phyloP scores from a whole-genome alignment of 306 rosid species.

The Erythrophleum fordii region DNA sequence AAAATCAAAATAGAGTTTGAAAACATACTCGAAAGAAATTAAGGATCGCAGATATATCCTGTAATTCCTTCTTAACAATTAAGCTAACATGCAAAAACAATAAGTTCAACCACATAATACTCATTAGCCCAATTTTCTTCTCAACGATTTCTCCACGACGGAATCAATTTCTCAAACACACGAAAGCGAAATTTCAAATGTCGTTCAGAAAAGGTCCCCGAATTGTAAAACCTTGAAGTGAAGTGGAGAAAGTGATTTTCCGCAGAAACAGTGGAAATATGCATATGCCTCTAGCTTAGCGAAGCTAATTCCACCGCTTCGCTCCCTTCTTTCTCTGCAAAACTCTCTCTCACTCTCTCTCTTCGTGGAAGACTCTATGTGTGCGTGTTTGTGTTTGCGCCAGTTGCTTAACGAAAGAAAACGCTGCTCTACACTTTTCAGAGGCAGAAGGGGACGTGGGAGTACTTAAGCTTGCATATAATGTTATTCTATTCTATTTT shows the following conservation, averaged over 20 bases:
- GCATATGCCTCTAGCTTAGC: slow-evolving; percentile 28
- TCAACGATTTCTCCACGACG: background rate
- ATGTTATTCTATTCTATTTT: too few species aligned
- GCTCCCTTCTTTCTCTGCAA: background rate
- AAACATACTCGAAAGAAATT: background rate
- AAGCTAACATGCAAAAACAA: background rate
- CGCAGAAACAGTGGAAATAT: background rate
- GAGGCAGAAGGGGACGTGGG: slow-evolving; percentile 11
- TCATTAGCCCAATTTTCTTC: slow-evolving; percentile 10
- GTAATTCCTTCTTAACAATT: background rate
- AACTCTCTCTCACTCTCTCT: too few species aligned
- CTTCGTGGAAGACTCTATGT: background rate
- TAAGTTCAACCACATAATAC: background rate
- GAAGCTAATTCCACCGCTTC: background rate
- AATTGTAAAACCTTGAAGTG: background rate
- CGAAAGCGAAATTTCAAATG: background rate
- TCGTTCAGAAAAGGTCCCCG: background rate
- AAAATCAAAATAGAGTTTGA: background rate
- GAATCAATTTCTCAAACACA: background rate
- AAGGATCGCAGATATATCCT: background rate
- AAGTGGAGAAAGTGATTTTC: slow-evolving; percentile 4
- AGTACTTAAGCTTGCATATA: too few species aligned
- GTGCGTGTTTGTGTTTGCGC: background rate
- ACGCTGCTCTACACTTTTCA: background rate
- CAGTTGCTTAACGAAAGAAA: background rate